A percentile compares a stretch with the other conserved stretches of the same genome.
phyloP scores from a whole-genome alignment of 306 rosid genomes.

The Quercus dentata region DNA sequence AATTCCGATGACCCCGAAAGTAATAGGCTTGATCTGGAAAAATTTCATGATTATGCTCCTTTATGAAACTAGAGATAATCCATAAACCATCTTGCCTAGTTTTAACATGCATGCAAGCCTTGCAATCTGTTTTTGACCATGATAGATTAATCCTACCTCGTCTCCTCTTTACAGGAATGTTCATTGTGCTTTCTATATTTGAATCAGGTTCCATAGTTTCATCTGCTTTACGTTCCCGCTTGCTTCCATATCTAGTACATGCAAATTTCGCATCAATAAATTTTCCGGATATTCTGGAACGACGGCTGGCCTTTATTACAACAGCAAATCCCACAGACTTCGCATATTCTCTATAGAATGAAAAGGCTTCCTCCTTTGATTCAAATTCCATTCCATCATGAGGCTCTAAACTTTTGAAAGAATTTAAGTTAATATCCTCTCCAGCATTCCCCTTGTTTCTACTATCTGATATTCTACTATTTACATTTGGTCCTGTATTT shows the following conservation, averaged over 20 bases:
- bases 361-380: conserved; percentile 45
- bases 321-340: conserved; percentile 43
- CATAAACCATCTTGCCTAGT: conserved; percentile 39
- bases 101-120: conserved; percentile 50
- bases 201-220: conserved; percentile 22
- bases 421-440: conserved; percentile 26
- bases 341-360: conserved; percentile 46
- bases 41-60: conserved; percentile 54
- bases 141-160: conserved; percentile 39
- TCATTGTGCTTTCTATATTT: conserved; percentile 13
- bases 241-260: conserved; percentile 44
- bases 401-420: conserved; percentile 25
- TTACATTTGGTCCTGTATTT: conserved; percentile 16
- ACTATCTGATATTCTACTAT: background rate
- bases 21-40: conserved; percentile 35
- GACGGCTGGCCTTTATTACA: conserved; percentile 42
- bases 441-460: conserved; percentile 12
- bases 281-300: conserved; percentile 46
- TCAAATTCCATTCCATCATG: conserved; percentile 44
- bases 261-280: conserved; percentile 53
- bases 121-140: conserved; percentile 44
- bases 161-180: conserved; percentile 31
- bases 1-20: conserved; percentile 34
- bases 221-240: conserved; percentile 20
- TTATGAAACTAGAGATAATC: conserved; percentile 28